Evolutionary conservation across 2,329 filamentous ascomycete species (phyloP), one percentile per base, ranked within the genome.

Genomic region (Pseudocercospora macadamiae): DNA sequence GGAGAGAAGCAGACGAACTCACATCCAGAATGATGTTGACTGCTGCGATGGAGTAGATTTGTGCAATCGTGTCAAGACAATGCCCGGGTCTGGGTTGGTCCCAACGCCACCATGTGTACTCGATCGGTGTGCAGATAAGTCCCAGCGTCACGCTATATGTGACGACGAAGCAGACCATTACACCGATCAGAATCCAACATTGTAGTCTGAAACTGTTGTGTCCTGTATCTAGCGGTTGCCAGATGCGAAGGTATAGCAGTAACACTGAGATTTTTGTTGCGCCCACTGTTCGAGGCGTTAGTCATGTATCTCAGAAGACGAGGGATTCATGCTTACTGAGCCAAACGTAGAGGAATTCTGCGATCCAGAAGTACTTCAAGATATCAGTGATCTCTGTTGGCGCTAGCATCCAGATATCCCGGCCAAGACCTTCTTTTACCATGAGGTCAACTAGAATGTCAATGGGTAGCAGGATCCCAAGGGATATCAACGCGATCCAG

Each of bases 231-330:
- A 6, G 23, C 4, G 49, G 25, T 25, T 52, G 51, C 53, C 53
- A 55, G 19, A 55, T 55, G 6, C 53, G 39, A 1, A 55, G 53
- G 42, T 55, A 55, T 12, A 55, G 42, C 39, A 48, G n/a, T 8
- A 55, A n/a, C 2, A 55, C 30, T 18, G 53, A 47, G 28, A 55
- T 55, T 23, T 55, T 51, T 3, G 53, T 55, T 12, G 32, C 21
- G 4, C 19, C 39, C 53, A 55, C n/a, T n/a, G n/a, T n/a, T n/a
- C n/a, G n/a, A n/a, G n/a, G n/a, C n/a, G n/a, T n/a, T n/a, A n/a
- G n/a, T n/a, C n/a, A n/a, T n/a, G n/a, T n/a, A n/a, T n/a, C n/a
- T n/a, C n/a, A n/a, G n/a, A n/a, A n/a, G n/a, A n/a, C n/a, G n/a
- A n/a, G n/a, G n/a, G n/a, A n/a, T n/a, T n/a, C n/a, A n/a, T n/a